Base-by-base conservation (phyloP, 1,139 yeast genomes). In the Saccharomycopsis crataegensis region DNA sequence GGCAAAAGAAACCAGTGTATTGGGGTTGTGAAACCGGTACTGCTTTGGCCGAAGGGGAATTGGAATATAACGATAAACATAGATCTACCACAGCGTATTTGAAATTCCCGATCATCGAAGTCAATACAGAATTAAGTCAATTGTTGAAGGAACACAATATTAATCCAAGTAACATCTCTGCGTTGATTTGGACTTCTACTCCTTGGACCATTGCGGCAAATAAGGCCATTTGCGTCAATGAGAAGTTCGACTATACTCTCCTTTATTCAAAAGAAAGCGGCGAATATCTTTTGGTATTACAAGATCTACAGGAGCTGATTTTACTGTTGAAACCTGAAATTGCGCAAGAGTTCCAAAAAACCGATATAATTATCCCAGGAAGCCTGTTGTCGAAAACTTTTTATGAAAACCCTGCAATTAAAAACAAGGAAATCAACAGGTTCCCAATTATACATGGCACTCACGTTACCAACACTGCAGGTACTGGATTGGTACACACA, bases 151-250 rank as follows among this genome's bases (percentile, higher is more conserved):
- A 31, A 16, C 28, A 47, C 38, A 32, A 16, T 32, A 38, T 45
- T 22, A 38, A 5, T 4, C 14, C 28, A 6, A 53, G 52, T 42
- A 51, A 50, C 0, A 58, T 64, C 59, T 46, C 61, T 64, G 63
- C 70, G 1, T 70, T 86, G 58, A 88, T 93, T 54, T 93, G 99
- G 99, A 93, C 99, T 0, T 90, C 97, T 1, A 93, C 99, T 1
- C 98, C 99, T 0, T 93, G 99, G 99, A 94, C 99, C 0, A 73
- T 94, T 41, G 87, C 89, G 2, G 85, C 96, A 0, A 93, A 94
- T 64, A 76, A 77, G 59, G 98, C 98, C 0, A 80, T 93, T 51
- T 86, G 95, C 50, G 76, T 86, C 45, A 81, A 88, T 63, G 68
- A 78, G 34, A 70, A 75, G 0, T 70, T 87, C 58, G 66, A 67